These are phyloP conservation scores for Epichloe scottii DNA, from an alignment of 2,329 filamentous ascomycete species.

Conservation along the genomic window DNA sequence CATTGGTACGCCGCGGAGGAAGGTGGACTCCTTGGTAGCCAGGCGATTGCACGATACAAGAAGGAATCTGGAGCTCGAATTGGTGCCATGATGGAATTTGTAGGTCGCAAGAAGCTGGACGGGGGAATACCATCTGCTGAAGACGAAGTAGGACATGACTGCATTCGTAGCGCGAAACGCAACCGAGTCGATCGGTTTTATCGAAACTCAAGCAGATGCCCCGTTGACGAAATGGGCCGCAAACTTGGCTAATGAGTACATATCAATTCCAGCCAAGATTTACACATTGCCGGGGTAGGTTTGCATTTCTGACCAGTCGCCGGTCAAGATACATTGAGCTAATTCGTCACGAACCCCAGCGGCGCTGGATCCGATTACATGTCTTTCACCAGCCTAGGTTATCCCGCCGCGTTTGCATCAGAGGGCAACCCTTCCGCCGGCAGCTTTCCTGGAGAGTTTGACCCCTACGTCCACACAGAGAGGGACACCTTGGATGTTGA, in stretches of 20 bases:
- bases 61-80: slow-evolving; percentile 47
- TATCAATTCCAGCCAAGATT: slow-evolving; percentile 21
- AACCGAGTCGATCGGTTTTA: slow-evolving; percentile 26
- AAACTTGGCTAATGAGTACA: slow-evolving; percentile 23
- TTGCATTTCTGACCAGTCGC: neutral
- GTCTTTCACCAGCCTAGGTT: slow-evolving; percentile 27
- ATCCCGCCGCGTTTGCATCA: slow-evolving; percentile 24
- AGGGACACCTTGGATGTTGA: slow-evolving; percentile 26
- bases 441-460: slow-evolving; percentile 21
- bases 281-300: slow-evolving; percentile 19
- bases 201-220: slow-evolving; percentile 24
- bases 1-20: slow-evolving; percentile 40
- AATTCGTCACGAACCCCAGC: slow-evolving; percentile 6
- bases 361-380: slow-evolving; percentile 29
- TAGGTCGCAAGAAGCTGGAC: slow-evolving; percentile 8
- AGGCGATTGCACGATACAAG: slow-evolving; percentile 57
- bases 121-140: neutral
- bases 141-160: slow-evolving; percentile 33
- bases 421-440: slow-evolving; percentile 23
- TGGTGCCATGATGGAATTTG: slow-evolving; percentile 59
- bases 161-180: slow-evolving; percentile 24
- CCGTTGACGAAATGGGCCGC: slow-evolving; percentile 23
- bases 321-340: neutral
- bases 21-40: slow-evolving; percentile 39
- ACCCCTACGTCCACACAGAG: slow-evolving; percentile 24